Percentiles rank a stretch among this genome's conserved stretches.
Conservation (phyloP, 1,284 basidiomycete species). For the Melampsora americana region DNA sequence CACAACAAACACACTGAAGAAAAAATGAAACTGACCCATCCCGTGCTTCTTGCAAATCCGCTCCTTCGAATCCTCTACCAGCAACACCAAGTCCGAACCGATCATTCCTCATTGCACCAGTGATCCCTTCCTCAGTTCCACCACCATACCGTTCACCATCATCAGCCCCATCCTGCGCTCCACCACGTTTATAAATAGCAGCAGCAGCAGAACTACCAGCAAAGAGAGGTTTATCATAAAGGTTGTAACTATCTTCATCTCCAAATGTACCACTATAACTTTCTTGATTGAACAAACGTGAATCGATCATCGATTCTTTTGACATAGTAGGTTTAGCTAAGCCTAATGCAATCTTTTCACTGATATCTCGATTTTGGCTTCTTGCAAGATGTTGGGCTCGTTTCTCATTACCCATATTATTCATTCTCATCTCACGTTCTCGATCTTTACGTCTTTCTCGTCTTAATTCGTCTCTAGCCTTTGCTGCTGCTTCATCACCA, state of each 20-base stretch:
- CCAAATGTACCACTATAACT: conserved; percentile 75
- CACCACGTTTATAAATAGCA: conserved; percentile 92
- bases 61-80: conserved; percentile 81
- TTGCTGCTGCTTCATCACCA: conserved; percentile 78
- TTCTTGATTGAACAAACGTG: conserved; percentile 94
- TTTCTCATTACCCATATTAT: conserved; percentile 96
- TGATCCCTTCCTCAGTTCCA: conserved; percentile 89
- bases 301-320: conserved; percentile 95
- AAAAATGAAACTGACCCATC: conserved; percentile 47
- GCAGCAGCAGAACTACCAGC: conserved; percentile 91
- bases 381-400: conserved; percentile 90
- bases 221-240: conserved; percentile 94
- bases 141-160: conserved; percentile 80
- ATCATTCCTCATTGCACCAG: conserved; percentile 83
- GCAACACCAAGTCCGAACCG: conserved; percentile 82
- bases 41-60: conserved; percentile 71
- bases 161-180: conserved; percentile 62
- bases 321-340: conserved; percentile 91
- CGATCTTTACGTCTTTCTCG: conserved; percentile 86
- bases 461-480: conserved; percentile 83
- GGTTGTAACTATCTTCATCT: conserved; percentile 85
- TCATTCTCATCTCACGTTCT: conserved; percentile 97
- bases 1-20: not conserved
- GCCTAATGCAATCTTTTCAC: conserved; percentile 96
- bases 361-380: conserved; percentile 96